Percentiles rank a stretch among this genome's conserved stretches.
Evolutionary conservation across 768 basidiomycete species (phyloP).

Genomic region (Tylopilus sp.): DNA sequence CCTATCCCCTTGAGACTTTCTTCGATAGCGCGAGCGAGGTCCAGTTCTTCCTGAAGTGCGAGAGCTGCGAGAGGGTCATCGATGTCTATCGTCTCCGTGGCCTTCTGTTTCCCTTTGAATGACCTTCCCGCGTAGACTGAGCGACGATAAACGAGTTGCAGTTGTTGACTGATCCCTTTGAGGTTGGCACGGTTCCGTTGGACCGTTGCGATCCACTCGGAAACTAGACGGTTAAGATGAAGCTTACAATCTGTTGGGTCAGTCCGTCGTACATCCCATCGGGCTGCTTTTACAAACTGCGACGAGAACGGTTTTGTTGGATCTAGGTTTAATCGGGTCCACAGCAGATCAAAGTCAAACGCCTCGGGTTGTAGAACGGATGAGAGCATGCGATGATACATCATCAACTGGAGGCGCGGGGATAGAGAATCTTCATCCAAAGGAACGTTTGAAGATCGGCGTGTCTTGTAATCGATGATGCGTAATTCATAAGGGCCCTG

Average conservation of each 20-base stretch:
- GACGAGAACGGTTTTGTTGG: slow-evolving; percentile 45
- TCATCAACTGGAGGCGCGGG: slow-evolving; percentile 71
- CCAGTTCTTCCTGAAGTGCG: slow-evolving; percentile 36
- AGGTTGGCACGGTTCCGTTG: slow-evolving; percentile 22
- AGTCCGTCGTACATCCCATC: slow-evolving; percentile 16
- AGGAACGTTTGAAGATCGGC: slow-evolving; percentile 48
- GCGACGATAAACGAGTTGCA: slow-evolving; percentile 42
- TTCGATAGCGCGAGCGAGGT: slow-evolving; percentile 45
- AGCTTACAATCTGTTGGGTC: slow-evolving; percentile 19
- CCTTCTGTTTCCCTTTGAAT: slow-evolving; percentile 1
- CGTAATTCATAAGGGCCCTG: slow-evolving; percentile 33
- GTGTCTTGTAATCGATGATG: slow-evolving; percentile 71
- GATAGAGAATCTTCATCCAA: slow-evolving; percentile 53
- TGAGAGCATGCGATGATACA: slow-evolving; percentile 67
- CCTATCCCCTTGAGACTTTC: slow-evolving; percentile 38
- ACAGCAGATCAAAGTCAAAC: slow-evolving; percentile 54
- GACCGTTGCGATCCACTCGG: slow-evolving; percentile 31
- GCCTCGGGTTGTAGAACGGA: slow-evolving; percentile 41
- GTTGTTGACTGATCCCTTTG: slow-evolving; percentile 30
- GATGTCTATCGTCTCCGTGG: slow-evolving; percentile 1
- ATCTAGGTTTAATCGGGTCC: slow-evolving; percentile 45
- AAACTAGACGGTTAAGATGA: slow-evolving; percentile 31
- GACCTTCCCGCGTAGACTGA: slow-evolving; percentile 4
- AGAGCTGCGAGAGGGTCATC: slow-evolving; percentile 16
- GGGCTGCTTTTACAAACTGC: slow-evolving; percentile 39